phyloP scores from a whole-genome alignment of 2,329 filamentous ascomycete species.

The Venturia pyrina region DNA sequence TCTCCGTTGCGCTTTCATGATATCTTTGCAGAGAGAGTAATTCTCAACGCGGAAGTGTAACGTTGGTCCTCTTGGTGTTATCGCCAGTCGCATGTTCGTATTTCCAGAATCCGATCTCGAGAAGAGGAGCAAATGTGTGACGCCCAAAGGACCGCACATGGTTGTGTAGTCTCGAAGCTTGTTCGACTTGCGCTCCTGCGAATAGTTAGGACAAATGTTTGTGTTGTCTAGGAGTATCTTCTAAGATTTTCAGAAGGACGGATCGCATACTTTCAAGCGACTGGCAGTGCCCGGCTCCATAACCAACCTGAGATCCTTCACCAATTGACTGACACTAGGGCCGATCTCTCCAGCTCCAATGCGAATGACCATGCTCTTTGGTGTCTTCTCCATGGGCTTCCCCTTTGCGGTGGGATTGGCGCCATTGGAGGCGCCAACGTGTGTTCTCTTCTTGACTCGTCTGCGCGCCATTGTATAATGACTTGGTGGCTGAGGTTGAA shows the following conservation, averaged over 20 bases:
- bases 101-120: constrained; percentile 84
- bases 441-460: constrained; percentile 82
- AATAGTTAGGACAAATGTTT: constrained; percentile 19
- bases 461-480: constrained; percentile 58
- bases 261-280: constrained; percentile 50
- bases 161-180: constrained; percentile 83
- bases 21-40: constrained; percentile 88
- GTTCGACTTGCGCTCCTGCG: constrained; percentile 68
- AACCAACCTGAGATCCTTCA: constrained; percentile 80
- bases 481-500: not conserved
- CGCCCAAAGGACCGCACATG: constrained; percentile 90
- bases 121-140: constrained; percentile 87
- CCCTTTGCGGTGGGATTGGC: constrained; percentile 33
- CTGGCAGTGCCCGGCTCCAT: constrained; percentile 95
- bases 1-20: constrained; percentile 72
- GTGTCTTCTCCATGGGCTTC: constrained; percentile 55
- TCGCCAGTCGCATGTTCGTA: constrained; percentile 78
- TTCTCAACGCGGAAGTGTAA: constrained; percentile 90
- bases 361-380: constrained; percentile 97
- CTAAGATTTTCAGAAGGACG: constrained; percentile 21
- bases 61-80: constrained; percentile 84
- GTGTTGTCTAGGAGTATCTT: not conserved
- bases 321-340: constrained; percentile 80
- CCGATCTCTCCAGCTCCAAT: constrained; percentile 92
- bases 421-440: constrained; percentile 56